Percentiles rank a stretch among this genome's conserved stretches.
These are phyloP conservation scores for Leccinum longicurvipes DNA, from an alignment of 768 basidiomycete genomes.

Conservation along the genomic window DNA sequence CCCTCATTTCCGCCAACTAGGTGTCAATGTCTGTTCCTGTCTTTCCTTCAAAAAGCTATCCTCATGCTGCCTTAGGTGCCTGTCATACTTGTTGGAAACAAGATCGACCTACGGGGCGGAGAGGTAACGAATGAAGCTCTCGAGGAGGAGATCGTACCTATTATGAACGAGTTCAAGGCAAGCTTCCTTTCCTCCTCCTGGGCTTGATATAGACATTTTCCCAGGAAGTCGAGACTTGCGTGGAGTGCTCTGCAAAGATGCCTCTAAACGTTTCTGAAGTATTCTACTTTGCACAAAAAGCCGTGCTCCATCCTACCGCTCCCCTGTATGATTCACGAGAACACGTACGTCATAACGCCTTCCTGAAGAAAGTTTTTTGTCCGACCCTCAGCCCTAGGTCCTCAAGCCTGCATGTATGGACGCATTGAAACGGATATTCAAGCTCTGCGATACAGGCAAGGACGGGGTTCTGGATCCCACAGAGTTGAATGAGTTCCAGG, in stretches of 20 bases:
- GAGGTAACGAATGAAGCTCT: conserved; percentile 91
- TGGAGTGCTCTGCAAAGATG: conserved; percentile 92
- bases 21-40: conserved; percentile 75
- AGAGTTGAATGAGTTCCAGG: conserved; percentile 97
- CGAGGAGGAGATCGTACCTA: conserved; percentile 92
- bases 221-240: conserved; percentile 97
- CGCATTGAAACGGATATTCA: conserved; percentile 92
- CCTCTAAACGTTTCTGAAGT: conserved; percentile 94
- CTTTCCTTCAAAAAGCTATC: background rate
- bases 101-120: conserved; percentile 93
- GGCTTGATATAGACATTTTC: conserved; percentile 5
- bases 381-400: conserved; percentile 47
- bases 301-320: conserved; percentile 94
- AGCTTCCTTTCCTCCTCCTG: conserved; percentile 11
- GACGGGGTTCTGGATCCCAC: conserved; percentile 86
- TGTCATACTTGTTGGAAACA: conserved; percentile 96
- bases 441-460: conserved; percentile 91
- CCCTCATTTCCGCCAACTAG: conserved; percentile 89
- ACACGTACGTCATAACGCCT: conserved; percentile 57
- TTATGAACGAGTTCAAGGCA: conserved; percentile 99
- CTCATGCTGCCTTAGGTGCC: conserved; percentile 60
- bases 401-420: conserved; percentile 89
- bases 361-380: background rate
- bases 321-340: conserved; percentile 96
- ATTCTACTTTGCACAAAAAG: conserved; percentile 98